Base-by-base conservation (phyloP, 768 basidiomycete genomes). In the Podaxis sp. region DNA sequence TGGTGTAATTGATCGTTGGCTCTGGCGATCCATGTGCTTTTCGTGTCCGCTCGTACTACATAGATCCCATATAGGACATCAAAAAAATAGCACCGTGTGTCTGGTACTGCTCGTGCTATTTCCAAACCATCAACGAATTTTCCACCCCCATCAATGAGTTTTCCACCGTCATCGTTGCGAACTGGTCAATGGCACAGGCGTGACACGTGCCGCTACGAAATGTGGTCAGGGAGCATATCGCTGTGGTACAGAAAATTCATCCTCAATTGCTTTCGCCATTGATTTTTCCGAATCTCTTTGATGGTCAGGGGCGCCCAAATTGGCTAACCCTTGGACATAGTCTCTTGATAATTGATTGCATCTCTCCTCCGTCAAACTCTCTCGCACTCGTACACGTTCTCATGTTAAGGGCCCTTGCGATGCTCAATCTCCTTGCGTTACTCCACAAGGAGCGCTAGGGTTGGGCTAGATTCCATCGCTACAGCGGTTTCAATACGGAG, bases 331-430 rank as follows among this genome's bases (percentile, higher is more conserved):
- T 32, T 21, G 23, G 47, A 14, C 23, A 13, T 35, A 38, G 25
- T n/a, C n/a, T 23, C n/a, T 11, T 52, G 50, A 32, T 23, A 51
- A 40, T 59, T 59, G 57, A 58, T 58, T 58, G 48, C 57, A 58
- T 58, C 57, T 58, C 57, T 57, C 46, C 42, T 58, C 54, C 54
- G 54, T 55, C 54, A 55, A 40, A 40, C n/a, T 23, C 35, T 60
- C 23, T 35, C 35, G n/a, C 47, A 37, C 46, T 48, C 46, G 42
- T 53, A 51, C 35, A 44, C 28, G 42, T 44, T 52, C 59, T 46
- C 59, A 60, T 53, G 59, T 44, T 60, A 42, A 54, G 59, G 52
- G 42, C 59, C 59, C 58, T 59, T 51, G 28, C 50, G 48, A 54
- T 53, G 57, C 48, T 44, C 35, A 50, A 59, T 59, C 57, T 36